These are phyloP conservation scores for Brassica hybrid DNA, from an alignment of 441 rosid species.

Conservation along the genomic window DNA sequence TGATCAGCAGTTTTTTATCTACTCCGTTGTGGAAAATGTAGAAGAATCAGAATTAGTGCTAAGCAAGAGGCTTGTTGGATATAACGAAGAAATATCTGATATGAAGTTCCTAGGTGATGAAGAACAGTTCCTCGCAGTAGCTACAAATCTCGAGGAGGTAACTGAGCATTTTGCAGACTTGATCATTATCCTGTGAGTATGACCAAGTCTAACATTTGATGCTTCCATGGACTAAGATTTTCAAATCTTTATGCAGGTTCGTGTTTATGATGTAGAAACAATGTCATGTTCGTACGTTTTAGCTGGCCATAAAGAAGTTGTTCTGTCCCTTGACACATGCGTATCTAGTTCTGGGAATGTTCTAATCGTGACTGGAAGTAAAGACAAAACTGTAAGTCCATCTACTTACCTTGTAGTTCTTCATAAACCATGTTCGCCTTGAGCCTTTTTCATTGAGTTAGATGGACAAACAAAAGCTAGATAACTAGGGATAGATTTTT, in stretches of 20 bases:
- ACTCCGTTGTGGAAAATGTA: slow-evolving; percentile 49
- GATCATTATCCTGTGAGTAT: slow-evolving; percentile 27
- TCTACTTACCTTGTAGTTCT: slow-evolving; percentile 28
- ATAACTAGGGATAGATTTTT: slow-evolving; percentile 13
- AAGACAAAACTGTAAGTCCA: slow-evolving; percentile 81
- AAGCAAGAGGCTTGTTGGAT: slow-evolving; percentile 86
- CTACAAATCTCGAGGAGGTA: slow-evolving; percentile 97
- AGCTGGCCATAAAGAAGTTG: slow-evolving; percentile 83
- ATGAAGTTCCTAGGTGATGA: slow-evolving; percentile 94
- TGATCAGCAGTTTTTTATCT: slow-evolving; percentile 87
- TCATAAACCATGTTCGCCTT: slow-evolving; percentile 5
- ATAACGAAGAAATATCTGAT: slow-evolving; percentile 93
- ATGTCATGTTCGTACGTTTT: slow-evolving; percentile 96
- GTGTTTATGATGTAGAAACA: slow-evolving; percentile 83
- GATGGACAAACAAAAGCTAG: slow-evolving; percentile 9
- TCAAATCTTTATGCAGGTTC: slow-evolving; percentile 66
- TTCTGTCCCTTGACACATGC: slow-evolving; percentile 86
- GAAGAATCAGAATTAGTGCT: slow-evolving; percentile 59
- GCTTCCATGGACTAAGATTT: slow-evolving; percentile 22
- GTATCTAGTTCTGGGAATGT: slow-evolving; percentile 64
- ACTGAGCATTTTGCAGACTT: slow-evolving; percentile 20
- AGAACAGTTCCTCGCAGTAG: slow-evolving; percentile 88
- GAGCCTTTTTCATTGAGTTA: slow-evolving; percentile 12
- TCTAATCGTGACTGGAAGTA: slow-evolving; percentile 86
- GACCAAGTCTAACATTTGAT: slow-evolving; percentile 20